These are phyloP conservation scores for Monilinia vaccinii-corymbosi DNA, from an alignment of 2,329 filamentous ascomycete species.

Conservation along the genomic window DNA sequence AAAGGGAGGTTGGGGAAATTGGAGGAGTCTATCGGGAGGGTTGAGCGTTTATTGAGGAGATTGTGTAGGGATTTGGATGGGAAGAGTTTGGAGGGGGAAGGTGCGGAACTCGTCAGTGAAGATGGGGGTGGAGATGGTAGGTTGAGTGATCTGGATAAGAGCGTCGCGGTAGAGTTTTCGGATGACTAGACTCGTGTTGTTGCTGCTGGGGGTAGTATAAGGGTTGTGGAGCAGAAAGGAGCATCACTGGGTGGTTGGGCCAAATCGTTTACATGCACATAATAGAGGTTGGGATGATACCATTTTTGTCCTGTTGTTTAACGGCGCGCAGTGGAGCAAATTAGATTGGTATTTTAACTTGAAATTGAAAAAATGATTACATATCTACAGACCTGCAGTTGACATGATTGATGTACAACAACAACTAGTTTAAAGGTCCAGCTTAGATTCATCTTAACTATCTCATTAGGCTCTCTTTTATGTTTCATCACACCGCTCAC, in stretches of 20 bases:
- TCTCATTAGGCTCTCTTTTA: too few species aligned
- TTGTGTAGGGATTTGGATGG: slow-evolving; percentile 21
- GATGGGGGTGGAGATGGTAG: slow-evolving; percentile 5
- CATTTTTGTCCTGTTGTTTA: neutral
- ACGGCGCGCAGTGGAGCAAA: neutral
- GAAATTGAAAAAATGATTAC: too few species aligned
- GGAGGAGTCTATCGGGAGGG: slow-evolving; percentile 21
- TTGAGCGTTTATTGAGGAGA: slow-evolving; percentile 23
- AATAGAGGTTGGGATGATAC: neutral
- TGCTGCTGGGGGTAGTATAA: neutral
- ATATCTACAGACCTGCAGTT: too few species aligned
- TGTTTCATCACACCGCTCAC: too few species aligned
- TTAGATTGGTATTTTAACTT: too few species aligned
- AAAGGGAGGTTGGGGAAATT: slow-evolving; percentile 19
- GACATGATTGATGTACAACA: too few species aligned
- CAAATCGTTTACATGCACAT: neutral
- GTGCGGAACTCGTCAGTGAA: neutral
- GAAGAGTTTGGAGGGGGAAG: neutral
- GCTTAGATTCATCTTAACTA: too few species aligned
- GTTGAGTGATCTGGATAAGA: slow-evolving; percentile 18
- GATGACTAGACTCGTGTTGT: neutral
- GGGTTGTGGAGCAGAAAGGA: neutral
- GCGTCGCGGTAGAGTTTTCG: slow-evolving; percentile 16
- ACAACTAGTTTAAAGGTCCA: too few species aligned
- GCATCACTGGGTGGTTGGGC: neutral